Evolutionary conservation across 768 basidiomycete genomes (phyloP).

Genomic region (Thelephora aurantiotincta): DNA sequence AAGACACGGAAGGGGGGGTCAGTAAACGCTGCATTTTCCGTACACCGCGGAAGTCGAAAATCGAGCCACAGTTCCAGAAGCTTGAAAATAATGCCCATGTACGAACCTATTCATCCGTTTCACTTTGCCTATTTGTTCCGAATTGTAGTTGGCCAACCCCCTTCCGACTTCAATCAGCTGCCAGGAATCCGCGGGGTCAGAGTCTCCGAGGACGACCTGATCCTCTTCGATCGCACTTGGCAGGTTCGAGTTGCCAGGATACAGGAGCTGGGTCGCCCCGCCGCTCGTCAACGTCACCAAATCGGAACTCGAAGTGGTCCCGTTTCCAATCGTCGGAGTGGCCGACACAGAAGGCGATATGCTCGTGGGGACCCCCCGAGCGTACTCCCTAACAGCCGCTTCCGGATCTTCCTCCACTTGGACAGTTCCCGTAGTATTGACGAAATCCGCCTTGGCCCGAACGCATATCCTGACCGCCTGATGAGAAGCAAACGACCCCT

Average conservation of each 20-base stretch:
- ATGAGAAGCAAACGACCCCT: slow-evolving; percentile 84
- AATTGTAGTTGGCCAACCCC: slow-evolving; percentile 93
- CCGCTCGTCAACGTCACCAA: slow-evolving; percentile 1
- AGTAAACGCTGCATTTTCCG: not conserved
- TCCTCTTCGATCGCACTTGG: slow-evolving; percentile 9
- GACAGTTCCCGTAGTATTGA: not conserved
- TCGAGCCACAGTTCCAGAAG: not conserved
- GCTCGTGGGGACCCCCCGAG: slow-evolving; percentile 21
- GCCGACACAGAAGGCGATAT: slow-evolving; percentile 28
- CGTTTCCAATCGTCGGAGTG: slow-evolving; percentile 35
- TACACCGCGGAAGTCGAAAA: not conserved
- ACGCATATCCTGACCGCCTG: slow-evolving; percentile 85
- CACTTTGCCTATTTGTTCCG: slow-evolving; percentile 75
- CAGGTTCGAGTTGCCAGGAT: too few species aligned
- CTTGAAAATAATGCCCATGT: not conserved
- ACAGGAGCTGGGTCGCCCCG: not conserved
- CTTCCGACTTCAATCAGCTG: slow-evolving; percentile 86
- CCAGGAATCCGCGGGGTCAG: slow-evolving; percentile 26
- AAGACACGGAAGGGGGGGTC: slow-evolving; percentile 7
- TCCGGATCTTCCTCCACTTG: slow-evolving; percentile 4
- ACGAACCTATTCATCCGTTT: slow-evolving; percentile 84
- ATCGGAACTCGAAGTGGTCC: slow-evolving; percentile 31
- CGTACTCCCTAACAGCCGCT: slow-evolving; percentile 19
- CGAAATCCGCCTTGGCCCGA: slow-evolving; percentile 16
- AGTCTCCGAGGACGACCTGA: slow-evolving; percentile 9